These are phyloP conservation scores for Debaryomyces castellii DNA, from an alignment of 805 yeast species.

Conservation along the genomic window DNA sequence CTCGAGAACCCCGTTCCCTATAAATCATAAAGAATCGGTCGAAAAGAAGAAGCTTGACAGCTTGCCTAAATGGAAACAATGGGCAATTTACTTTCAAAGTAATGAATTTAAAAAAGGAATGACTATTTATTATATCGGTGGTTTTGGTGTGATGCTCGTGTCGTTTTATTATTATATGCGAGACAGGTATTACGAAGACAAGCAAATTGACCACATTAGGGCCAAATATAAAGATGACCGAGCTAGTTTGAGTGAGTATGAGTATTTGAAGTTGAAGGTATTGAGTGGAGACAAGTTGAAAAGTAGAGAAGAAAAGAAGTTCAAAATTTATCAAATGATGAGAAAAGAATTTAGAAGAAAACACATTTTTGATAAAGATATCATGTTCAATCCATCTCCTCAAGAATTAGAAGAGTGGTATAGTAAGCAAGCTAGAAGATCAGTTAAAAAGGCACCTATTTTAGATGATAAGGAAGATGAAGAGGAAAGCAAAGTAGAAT, in stretches of 20 bases:
- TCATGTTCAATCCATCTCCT: slow-evolving; percentile 41
- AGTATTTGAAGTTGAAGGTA: slow-evolving; percentile 59
- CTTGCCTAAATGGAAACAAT: slow-evolving; percentile 37
- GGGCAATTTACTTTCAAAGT: slow-evolving; percentile 45
- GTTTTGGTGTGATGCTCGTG: slow-evolving; percentile 54
- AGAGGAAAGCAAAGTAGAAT: slow-evolving; percentile 15
- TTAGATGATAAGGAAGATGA: slow-evolving; percentile 13
- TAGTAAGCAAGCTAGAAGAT: slow-evolving; percentile 28
- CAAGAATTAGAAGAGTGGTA: slow-evolving; percentile 44
- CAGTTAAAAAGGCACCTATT: slow-evolving; percentile 22
- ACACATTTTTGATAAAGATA: slow-evolving; percentile 30
- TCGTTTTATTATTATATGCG: slow-evolving; percentile 67
- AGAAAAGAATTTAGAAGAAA: slow-evolving; percentile 43
- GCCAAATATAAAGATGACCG: slow-evolving; percentile 39
- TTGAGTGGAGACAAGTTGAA: slow-evolving; percentile 56
- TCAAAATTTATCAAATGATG: slow-evolving; percentile 59
- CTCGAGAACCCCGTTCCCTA: slow-evolving; percentile 34
- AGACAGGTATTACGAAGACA: slow-evolving; percentile 63
- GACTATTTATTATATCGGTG: slow-evolving; percentile 63
- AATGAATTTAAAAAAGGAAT: slow-evolving; percentile 56
- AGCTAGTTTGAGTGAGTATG: slow-evolving; percentile 56
- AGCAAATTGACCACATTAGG: slow-evolving; percentile 48
- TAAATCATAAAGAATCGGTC: slow-evolving; percentile 28
- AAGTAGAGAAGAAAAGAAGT: slow-evolving; percentile 61
- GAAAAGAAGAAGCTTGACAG: slow-evolving; percentile 25